Evolutionary conservation across 257 asterid genomes (phyloP), one percentile per base, ranked within the genome.

Genomic region (Dorcoceras hygrometricum): DNA sequence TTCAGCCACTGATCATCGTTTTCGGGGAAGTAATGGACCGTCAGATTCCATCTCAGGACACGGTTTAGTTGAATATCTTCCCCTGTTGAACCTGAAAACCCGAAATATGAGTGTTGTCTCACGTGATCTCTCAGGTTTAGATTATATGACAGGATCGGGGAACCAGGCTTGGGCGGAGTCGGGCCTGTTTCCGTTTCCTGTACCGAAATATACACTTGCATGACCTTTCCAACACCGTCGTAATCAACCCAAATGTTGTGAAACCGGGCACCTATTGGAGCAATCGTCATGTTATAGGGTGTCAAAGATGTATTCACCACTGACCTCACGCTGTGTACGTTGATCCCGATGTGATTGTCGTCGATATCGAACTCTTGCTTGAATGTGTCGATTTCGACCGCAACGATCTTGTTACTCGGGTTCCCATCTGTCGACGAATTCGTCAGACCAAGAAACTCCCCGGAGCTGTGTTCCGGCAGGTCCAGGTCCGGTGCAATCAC

Each of bases 21-120:
- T 0, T 68, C 71, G 12, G 75, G 70, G 29, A 61, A 79, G 12
- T 78, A 61, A 16, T 78, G 71, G 2, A 84, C 79, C 10, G 88
- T 84, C 19, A 84, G 66, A 43, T 76, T 80, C 90, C 90, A 84
- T n/a, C 84, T 76, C 65, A 74, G 10, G 7, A 84, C 80, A n/a
- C 29, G 1, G 22, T 68, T 73, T n/a, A 51, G 18, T 10, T 25
- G 24, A 0, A 5, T 4, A 3, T 29, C 53, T 8, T 16, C 20
- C 31, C 75, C 69, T 0, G 70, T 20, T n/a, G 75, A 65, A 5
- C 71, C 71, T 14, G 65, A 63, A 48, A 67, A 74, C 29, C 90
- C 90, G 19, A 84, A 71, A 25, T 75, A 75, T 1, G 77, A 74
- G 48, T 58, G 66, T 50, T 67, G 66, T n/a, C 67, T 63, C 1